Base-by-base conservation (phyloP, 768 basidiomycete genomes). In the Lyophyllum semitale region DNA sequence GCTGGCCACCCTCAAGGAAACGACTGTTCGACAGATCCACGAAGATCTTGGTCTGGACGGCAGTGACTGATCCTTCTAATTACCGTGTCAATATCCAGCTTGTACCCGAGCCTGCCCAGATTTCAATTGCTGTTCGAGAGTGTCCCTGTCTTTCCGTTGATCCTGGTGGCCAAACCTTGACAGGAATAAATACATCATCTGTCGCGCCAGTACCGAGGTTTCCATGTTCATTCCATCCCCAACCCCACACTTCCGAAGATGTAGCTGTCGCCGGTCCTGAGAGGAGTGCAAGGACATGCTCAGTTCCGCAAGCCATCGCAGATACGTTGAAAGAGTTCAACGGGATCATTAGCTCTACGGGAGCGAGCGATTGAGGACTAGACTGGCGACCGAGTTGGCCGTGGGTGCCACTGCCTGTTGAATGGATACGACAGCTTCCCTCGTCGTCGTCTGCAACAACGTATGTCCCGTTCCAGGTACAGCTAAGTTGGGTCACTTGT, bases 211-310 rank as follows among this genome's bases (percentile, higher is more conserved):
- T 64, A 0, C 91, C 94, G 25, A 98, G 76, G 69, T 97, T 98
- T 7, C 96, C 96, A 66, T 98, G 96, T 69, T 98, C 96, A 68
- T 98, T 98, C 95, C 96, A 98, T 0, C 96, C 96, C 92, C 95
- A 97, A 0, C 84, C 91, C 83, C 85, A 91, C 0, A 95, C 80
- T 59, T 82, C 79, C 1, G 47, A 8, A 30, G 44, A 47, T 8
- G 49, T 22, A 4, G 41, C 44, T 42, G 50, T 13, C 44, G 44
- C 42, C 41, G 26, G 13, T 32, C 32, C 23, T 15, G 44, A 49
- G 57, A 74, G 51, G 6, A 77, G 61, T 17, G 71, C 71, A 8
- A 97, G 70, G 3, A 92, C 81, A 69, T 98, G 95, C 69, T 98
- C 95, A 62, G 90, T 93, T 18, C 95, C 94, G 53, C 89, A 91